Conservation (phyloP, 1,284 basidiomycete genomes). For the Cutaneotrichosporon sp. region DNA sequence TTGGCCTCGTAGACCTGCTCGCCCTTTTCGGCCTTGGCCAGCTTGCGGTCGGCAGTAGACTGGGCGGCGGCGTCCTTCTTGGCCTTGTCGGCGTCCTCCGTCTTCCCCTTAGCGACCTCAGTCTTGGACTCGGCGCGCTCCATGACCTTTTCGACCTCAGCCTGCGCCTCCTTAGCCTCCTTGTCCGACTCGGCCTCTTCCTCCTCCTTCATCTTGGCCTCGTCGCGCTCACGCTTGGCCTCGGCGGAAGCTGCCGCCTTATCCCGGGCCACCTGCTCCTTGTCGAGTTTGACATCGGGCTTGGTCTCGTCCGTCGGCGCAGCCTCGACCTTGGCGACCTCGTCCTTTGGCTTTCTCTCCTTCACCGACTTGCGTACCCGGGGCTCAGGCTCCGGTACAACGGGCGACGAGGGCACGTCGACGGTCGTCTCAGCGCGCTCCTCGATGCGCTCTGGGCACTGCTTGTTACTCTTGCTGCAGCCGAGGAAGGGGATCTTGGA, state of each 20-base stretch:
- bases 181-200: constrained; percentile 1
- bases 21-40: background rate
- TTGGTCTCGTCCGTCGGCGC: background rate
- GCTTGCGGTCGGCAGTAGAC: too few relatives aligned
- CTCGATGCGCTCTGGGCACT: background rate
- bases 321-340: background rate
- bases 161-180: background rate
- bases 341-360: background rate
- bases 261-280: background rate
- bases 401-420: constrained; percentile 1
- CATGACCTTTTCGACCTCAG: constrained; percentile 1
- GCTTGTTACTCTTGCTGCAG: background rate
- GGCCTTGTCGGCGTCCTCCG: background rate
- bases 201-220: background rate
- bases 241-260: constrained; percentile 1
- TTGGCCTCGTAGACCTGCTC: background rate
- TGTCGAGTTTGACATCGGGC: background rate
- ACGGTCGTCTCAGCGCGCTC: background rate
- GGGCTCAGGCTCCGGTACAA: background rate
- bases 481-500: background rate
- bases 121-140: background rate
- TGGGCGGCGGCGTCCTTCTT: background rate
- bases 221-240: background rate
- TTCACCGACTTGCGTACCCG: constrained; percentile 1
- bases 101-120: background rate